Conservation (phyloP, 352 stramenopile species). For the Phytopythium kandeliae region DNA sequence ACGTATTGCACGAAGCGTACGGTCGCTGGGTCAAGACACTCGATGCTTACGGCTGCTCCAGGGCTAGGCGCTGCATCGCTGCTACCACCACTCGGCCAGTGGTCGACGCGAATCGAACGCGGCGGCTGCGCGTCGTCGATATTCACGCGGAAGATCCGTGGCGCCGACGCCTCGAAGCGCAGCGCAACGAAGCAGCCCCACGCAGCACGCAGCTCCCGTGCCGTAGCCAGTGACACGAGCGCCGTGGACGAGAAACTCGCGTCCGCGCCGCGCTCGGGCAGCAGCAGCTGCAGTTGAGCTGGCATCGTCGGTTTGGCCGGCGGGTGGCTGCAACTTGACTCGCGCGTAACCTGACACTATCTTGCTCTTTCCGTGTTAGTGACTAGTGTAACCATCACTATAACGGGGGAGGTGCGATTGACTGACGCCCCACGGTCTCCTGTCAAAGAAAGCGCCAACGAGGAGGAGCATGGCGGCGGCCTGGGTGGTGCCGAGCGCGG, state of each 20-base stretch:
- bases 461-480: slow-evolving; percentile 31
- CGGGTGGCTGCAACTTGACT: neutral
- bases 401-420: neutral
- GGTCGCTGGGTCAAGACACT: slow-evolving; percentile 16
- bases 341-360: neutral
- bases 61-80: neutral
- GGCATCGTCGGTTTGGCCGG: neutral
- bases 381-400: slow-evolving; percentile 7
- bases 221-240: slow-evolving; percentile 17
- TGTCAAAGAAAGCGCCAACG: neutral
- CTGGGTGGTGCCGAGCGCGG: slow-evolving; percentile 53
- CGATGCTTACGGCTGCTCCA: slow-evolving; percentile 9
- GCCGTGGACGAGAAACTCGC: slow-evolving; percentile 21
- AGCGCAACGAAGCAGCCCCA: slow-evolving; percentile 30
- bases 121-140: slow-evolving; percentile 18
- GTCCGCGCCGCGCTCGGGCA: slow-evolving; percentile 10
- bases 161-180: slow-evolving; percentile 3
- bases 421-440: slow-evolving; percentile 1
- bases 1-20: slow-evolving; percentile 48
- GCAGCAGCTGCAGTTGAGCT: slow-evolving; percentile 14
- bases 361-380: neutral
- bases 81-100: slow-evolving; percentile 27
- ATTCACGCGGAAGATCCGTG: slow-evolving; percentile 37
- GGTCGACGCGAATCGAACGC: slow-evolving; percentile 31
- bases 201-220: slow-evolving; percentile 11